Percentiles rank a stretch among this genome's conserved stretches.
phyloP scores from a whole-genome alignment of 1,284 basidiomycete genomes.

The Rhodotorula sp. region DNA sequence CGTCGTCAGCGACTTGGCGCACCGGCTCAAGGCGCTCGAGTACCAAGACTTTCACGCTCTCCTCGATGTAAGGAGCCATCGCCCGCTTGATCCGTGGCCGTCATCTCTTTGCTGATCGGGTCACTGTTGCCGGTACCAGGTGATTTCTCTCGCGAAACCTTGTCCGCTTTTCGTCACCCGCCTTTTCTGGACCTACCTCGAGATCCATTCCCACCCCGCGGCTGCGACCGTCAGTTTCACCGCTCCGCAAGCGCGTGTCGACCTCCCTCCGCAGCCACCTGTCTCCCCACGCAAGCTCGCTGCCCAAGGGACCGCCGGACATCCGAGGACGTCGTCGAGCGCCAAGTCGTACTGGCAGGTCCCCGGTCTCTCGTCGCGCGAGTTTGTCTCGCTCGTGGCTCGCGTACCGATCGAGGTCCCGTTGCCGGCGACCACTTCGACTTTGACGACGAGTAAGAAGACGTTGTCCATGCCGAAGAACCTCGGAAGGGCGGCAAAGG shows the following conservation, averaged over 20 bases:
- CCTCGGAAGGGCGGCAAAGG: not conserved
- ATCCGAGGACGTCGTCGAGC: not conserved
- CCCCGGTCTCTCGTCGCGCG: not conserved
- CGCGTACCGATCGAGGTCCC: conserved; percentile 23
- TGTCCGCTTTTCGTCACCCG: conserved; percentile 7
- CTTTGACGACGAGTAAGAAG: not conserved
- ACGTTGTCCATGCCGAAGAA: not conserved
- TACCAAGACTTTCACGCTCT: conserved; percentile 3
- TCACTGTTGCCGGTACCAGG: not conserved
- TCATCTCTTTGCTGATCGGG: too few relatives aligned
- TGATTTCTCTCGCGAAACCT: not conserved
- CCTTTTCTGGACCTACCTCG: conserved; percentile 22
- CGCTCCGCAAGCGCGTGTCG: not conserved
- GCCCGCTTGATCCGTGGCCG: not conserved
- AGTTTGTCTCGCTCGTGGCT: conserved; percentile 4
- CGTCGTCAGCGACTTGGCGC: conserved; percentile 8
- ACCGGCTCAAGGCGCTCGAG: conserved; percentile 17
- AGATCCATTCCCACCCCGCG: conserved; percentile 15
- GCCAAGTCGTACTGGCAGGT: not conserved
- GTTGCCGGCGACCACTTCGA: not conserved
- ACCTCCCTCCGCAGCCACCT: not conserved
- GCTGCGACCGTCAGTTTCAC: not conserved
- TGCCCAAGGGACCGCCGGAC: not conserved
- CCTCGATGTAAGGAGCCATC: conserved; percentile 9
- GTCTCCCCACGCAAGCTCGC: conserved; percentile 16